Conservation (phyloP, 176 grass and related monocot genomes). For the Oryza australiensis region DNA sequence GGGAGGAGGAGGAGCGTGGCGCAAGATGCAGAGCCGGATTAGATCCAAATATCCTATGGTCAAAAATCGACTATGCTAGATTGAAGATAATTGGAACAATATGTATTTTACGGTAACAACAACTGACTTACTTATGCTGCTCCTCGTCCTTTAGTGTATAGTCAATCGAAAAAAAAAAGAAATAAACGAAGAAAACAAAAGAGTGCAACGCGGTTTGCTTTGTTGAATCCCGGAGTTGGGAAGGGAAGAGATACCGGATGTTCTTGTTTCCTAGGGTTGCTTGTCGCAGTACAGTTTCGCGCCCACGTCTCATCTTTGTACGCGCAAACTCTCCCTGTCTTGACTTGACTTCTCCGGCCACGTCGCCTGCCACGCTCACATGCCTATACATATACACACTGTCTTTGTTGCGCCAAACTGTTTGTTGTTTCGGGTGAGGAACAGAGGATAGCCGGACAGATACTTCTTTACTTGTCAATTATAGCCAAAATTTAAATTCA, state of each 20-base stretch:
- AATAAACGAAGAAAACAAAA: too few species aligned
- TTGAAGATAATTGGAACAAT: not conserved
- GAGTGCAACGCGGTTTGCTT: not conserved
- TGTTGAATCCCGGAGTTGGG: not conserved
- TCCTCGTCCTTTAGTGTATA: not conserved
- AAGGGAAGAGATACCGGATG: not conserved
- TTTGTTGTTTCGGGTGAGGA: not conserved
- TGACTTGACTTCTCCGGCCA: slow-evolving; percentile 16
- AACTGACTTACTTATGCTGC: not conserved
- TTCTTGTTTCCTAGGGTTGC: not conserved
- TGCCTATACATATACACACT: not conserved
- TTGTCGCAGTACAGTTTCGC: not conserved
- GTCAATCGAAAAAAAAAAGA: not conserved
- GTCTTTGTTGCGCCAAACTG: not conserved
- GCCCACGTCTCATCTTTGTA: not conserved
- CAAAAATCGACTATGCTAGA: not conserved
- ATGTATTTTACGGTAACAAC: not conserved
- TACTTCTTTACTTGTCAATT: too few species aligned
- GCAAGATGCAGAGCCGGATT: too few species aligned
- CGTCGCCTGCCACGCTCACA: slow-evolving; percentile 10
- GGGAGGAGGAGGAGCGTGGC: too few species aligned
- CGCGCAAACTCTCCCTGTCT: not conserved
- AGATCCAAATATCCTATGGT: not conserved
- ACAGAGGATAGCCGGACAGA: too few species aligned
- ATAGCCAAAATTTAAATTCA: too few species aligned